Percentiles rank a stretch among this genome's conserved stretches.
Evolutionary conservation across 768 basidiomycete genomes (phyloP).

Genomic region (Leccinum arenicola): DNA sequence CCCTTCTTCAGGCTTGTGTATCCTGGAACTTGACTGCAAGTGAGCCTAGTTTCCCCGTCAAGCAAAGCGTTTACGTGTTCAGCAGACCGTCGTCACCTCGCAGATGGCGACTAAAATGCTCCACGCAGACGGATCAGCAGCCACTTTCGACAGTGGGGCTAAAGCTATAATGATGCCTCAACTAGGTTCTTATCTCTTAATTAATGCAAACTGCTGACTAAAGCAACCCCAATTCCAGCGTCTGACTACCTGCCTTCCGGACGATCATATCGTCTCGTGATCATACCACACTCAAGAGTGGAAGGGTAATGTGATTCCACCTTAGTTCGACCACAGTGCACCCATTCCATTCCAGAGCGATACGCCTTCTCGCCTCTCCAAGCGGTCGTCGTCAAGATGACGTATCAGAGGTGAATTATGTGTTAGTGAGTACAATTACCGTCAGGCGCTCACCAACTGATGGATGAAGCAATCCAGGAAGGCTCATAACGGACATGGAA

Average conservation of each 20-base stretch:
- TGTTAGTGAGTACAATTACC: slow-evolving; percentile 27
- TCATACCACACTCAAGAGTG: slow-evolving; percentile 39
- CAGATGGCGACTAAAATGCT: slow-evolving; percentile 71
- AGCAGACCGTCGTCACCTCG: slow-evolving; percentile 56
- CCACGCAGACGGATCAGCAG: slow-evolving; percentile 59
- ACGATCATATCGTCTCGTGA: slow-evolving; percentile 42
- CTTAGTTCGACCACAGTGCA: slow-evolving; percentile 4
- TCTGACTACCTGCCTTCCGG: slow-evolving; percentile 41
- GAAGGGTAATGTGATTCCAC: slow-evolving; percentile 38
- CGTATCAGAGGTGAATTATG: slow-evolving; percentile 22
- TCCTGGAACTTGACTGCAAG: slow-evolving; percentile 50
- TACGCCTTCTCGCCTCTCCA: slow-evolving; percentile 42
- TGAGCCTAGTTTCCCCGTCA: slow-evolving; percentile 2
- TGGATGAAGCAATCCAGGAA: slow-evolving; percentile 12
- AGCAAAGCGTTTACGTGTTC: slow-evolving; percentile 5
- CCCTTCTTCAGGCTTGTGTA: slow-evolving; percentile 47
- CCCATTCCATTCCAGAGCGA: slow-evolving; percentile 29
- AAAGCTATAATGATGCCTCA: slow-evolving; percentile 65
- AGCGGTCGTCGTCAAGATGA: slow-evolving; percentile 15
- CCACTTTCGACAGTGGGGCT: slow-evolving; percentile 62
- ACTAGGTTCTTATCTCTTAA: slow-evolving; percentile 44
- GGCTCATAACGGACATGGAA: slow-evolving; percentile 26
- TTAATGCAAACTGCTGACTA: slow-evolving; percentile 5
- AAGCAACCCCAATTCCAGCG: slow-evolving; percentile 21
- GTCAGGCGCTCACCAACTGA: slow-evolving; percentile 9